Percentiles rank a stretch among this genome's conserved stretches.
Evolutionary conservation across 2,329 filamentous ascomycete species (phyloP).

Genomic region (Penicillium oxalicum): DNA sequence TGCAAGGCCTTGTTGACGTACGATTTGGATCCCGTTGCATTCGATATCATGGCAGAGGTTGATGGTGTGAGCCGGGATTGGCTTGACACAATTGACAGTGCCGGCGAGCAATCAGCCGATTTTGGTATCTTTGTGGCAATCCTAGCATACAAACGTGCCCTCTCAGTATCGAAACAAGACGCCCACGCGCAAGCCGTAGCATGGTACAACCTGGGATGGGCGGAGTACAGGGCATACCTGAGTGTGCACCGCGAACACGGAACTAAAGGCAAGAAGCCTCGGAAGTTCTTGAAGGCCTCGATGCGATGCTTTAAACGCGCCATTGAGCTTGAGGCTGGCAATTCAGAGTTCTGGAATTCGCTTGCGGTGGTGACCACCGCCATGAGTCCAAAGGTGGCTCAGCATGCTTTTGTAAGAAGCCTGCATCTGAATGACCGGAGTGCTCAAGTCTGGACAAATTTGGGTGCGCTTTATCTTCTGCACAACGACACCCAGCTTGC

Average conservation of each 20-base stretch:
- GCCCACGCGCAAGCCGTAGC: slow-evolving; percentile 87
- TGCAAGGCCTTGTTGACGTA: slow-evolving; percentile 55
- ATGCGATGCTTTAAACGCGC: slow-evolving; percentile 90
- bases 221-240: slow-evolving; percentile 73
- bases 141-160: slow-evolving; percentile 79
- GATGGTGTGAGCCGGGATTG: slow-evolving; percentile 55
- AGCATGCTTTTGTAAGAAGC: slow-evolving; percentile 88
- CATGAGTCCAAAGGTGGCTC: slow-evolving; percentile 78
- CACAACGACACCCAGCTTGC: slow-evolving; percentile 81
- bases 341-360: slow-evolving; percentile 95
- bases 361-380: slow-evolving; percentile 84
- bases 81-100: slow-evolving; percentile 29
- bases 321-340: slow-evolving; percentile 90
- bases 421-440: slow-evolving; percentile 88
- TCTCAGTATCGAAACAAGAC: slow-evolving; percentile 66
- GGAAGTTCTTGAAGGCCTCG: slow-evolving; percentile 67
- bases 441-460: slow-evolving; percentile 80
- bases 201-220: slow-evolving; percentile 95
- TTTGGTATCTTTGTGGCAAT: slow-evolving; percentile 66
- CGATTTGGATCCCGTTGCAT: slow-evolving; percentile 46
- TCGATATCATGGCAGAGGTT: slow-evolving; percentile 60
- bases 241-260: slow-evolving; percentile 48
- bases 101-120: slow-evolving; percentile 37
- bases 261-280: slow-evolving; percentile 47
- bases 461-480: slow-evolving; percentile 78